Base-by-base conservation (phyloP, 148 eudicot species). In the Chenopodium suecicum region DNA sequence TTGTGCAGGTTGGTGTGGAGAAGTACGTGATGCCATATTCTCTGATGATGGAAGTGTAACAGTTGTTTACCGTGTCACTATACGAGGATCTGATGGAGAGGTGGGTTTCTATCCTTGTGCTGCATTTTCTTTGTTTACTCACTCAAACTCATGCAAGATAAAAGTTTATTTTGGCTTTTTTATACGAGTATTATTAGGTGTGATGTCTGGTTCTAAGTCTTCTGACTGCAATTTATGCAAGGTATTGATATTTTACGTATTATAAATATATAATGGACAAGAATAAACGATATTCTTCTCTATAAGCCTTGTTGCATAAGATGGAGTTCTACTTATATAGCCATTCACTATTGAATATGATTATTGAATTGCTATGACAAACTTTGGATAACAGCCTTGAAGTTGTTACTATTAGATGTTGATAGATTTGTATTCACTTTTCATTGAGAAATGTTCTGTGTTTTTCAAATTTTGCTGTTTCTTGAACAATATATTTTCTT, bases 11-110 rank as follows among this genome's bases (percentile, higher is more conserved):
- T 95, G 99, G 99, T 93, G 98, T 86, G 99, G 99, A 78, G 99
- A 95, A 86, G 89, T 95, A 62, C 97, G 99, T 37, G 99, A 95
- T 88, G 96, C 92, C 78, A 93, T 95, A 20, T 95, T 95, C 79
- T 88, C 98, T 74, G 97, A 95, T 79, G 91, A 89, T 85, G 97
- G 98, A 85, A 92, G 90, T 75, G 94, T 95, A 80, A 92, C 99
- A 48, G 99, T 93, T 22, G 94, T 92, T 29, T 95, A 95, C 85
- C 98, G 99, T 80, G 97, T 95, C 71, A 95, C 97, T n/a, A 85
- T 95, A 81, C 89, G 97, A 75, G 99, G 99, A 79, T 91, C 95
- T 75, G 99, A 95, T 87, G 99, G 97, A 81, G 98, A 95, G 99
- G 99, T 95, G 75, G 70, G 93, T 67, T 79, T 75, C 70, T 46